A percentile compares a stretch with the other conserved stretches of the same genome.
Conservation (phyloP, 768 basidiomycete species). For the Mycena venus region DNA sequence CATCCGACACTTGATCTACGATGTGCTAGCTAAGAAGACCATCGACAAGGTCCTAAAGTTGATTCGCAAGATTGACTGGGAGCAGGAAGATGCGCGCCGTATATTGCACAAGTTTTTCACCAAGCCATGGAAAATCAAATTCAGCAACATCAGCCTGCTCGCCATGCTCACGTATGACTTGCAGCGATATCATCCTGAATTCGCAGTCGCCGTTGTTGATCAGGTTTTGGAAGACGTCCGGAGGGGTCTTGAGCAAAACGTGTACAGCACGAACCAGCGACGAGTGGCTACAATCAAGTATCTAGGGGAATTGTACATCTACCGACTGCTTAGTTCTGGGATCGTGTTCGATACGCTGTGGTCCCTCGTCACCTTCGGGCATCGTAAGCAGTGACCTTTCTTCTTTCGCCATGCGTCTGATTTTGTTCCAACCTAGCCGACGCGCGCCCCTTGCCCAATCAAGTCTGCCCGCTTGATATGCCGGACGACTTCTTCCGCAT, state of each 20-base stretch:
- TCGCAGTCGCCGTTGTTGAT: conserved; percentile 90
- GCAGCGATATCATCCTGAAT: conserved; percentile 92
- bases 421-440: conserved; percentile 69
- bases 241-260: conserved; percentile 91
- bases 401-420: conserved; percentile 14
- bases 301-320: conserved; percentile 97
- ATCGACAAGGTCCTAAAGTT: conserved; percentile 97
- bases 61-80: conserved; percentile 96
- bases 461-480: conserved; percentile 84
- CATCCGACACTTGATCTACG: conserved; percentile 94
- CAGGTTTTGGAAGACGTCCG: conserved; percentile 95
- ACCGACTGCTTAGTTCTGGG: conserved; percentile 88
- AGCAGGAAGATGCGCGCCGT: conserved; percentile 72
- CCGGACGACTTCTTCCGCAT: conserved; percentile 97
- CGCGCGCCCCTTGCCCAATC: conserved; percentile 86
- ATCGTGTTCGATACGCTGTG: conserved; percentile 95
- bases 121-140: conserved; percentile 99
- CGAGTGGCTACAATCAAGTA: conserved; percentile 94
- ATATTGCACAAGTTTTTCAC: conserved; percentile 91
- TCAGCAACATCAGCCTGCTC: conserved; percentile 86
- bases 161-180: conserved; percentile 97
- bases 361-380: conserved; percentile 95
- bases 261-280: conserved; percentile 95
- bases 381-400: conserved; percentile 73
- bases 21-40: conserved; percentile 92